phyloP scores from a whole-genome alignment of 306 rosid species.

The Vachellia pachyceras region DNA sequence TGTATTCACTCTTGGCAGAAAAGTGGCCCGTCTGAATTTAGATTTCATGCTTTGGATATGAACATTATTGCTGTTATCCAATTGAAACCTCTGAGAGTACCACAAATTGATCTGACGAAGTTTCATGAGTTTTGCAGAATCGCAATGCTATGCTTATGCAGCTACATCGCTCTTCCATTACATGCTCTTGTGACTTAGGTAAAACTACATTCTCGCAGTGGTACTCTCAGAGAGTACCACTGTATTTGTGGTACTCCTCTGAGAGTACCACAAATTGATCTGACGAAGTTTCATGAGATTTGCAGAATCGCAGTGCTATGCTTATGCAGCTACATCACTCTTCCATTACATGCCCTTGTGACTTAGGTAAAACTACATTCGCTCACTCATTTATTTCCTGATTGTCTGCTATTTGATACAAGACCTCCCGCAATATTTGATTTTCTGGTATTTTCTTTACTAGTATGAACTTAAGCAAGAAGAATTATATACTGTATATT shows the following conservation, averaged over 20 bases:
- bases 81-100: slow-evolving; percentile 4
- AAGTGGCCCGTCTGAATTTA: neutral
- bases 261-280: neutral
- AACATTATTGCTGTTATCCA: neutral
- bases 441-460: neutral
- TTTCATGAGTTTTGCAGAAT: slow-evolving; percentile 50
- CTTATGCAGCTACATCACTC: slow-evolving; percentile 88
- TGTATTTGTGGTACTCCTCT: no score
- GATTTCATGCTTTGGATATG: neutral
- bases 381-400: neutral
- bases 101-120: slow-evolving; percentile 10
- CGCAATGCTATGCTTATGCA: slow-evolving; percentile 65
- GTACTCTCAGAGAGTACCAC: no score
- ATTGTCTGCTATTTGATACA: neutral
- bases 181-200: slow-evolving; percentile 95
- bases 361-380: slow-evolving; percentile 62
- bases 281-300: slow-evolving; percentile 24
- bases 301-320: slow-evolving; percentile 63
- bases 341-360: slow-evolving; percentile 90
- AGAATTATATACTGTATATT: neutral
- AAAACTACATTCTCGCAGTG: neutral
- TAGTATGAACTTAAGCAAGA: neutral
- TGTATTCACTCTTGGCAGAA: neutral
- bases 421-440: neutral
- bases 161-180: slow-evolving; percentile 91